Percentiles rank a stretch among this genome's conserved stretches.
phyloP scores from a whole-genome alignment of 2,329 filamentous ascomycete species.

The Talaromyces sp. region DNA sequence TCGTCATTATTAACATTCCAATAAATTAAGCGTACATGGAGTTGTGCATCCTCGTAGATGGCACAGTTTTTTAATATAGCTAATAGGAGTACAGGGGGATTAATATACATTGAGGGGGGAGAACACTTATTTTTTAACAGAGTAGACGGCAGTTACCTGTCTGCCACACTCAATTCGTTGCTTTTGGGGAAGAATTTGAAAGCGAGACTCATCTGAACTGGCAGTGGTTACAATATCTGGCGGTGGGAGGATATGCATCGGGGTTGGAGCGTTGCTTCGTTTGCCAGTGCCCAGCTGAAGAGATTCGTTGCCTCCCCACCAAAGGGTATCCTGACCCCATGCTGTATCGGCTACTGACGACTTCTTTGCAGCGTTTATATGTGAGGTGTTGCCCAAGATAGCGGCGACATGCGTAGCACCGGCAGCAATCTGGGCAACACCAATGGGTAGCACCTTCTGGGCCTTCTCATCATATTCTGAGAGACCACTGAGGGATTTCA shows the following conservation, averaged over 20 bases:
- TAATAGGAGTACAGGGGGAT: neutral
- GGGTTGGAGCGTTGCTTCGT: constrained; percentile 71
- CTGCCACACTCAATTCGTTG: constrained; percentile 86
- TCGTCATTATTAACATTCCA: neutral
- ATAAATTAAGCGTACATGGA: neutral
- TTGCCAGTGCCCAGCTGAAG: constrained; percentile 92
- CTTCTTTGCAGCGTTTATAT: constrained; percentile 52
- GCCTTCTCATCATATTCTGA: constrained; percentile 79
- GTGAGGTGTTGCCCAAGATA: constrained; percentile 75
- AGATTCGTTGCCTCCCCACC: constrained; percentile 93
- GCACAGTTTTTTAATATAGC: neutral
- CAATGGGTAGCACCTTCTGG: constrained; percentile 69
- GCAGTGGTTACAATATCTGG: constrained; percentile 57
- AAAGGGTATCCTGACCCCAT: constrained; percentile 83
- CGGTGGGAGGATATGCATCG: constrained; percentile 76
- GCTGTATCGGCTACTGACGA: constrained; percentile 64
- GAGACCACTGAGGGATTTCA: constrained; percentile 77
- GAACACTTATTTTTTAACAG: constrained; percentile 30
- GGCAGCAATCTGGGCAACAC: constrained; percentile 65
- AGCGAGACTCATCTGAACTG: constrained; percentile 62
- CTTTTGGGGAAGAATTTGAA: constrained; percentile 77
- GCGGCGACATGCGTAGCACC: constrained; percentile 79
- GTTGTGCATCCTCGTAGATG: neutral
- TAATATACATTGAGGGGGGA: neutral
- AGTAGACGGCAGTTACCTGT: constrained; percentile 79